Base-by-base conservation (phyloP, 345 rosid genomes). In the Hypericum androsaemum region DNA sequence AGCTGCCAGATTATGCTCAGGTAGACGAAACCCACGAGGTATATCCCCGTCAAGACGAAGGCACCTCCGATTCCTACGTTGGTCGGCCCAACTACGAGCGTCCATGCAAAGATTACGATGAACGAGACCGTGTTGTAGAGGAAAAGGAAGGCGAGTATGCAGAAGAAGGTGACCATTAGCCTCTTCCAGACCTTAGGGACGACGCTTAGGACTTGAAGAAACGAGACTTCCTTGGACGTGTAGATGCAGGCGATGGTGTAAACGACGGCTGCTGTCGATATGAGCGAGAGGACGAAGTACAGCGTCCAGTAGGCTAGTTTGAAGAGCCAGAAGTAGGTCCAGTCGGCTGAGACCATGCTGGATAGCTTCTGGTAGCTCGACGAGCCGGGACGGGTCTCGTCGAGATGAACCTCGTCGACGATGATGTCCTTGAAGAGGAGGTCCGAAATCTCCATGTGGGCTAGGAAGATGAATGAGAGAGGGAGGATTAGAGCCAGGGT, bases 181-280 rank as follows among this genome's bases (percentile, higher is more conserved):
- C 79, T 62, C 74, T 72, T 74, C 84, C 82, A 82, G 0, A 77
- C 82, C 59, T 53, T 71, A 0, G 83, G 79, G 12, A 82, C 81
- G 0, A 77, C 79, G 15, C 64, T 64, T 53, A 73, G 61, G 54
- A 74, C 75, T 50, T 64, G 71, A 35, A 15, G 50, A 59, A 82
- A 79, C 0, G 54, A 57, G 28, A 73, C 37, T 2, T 71, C 68
- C 41, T 68, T 45, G 48, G 60, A 66, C 0, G 82, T 71, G 58
- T 68, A 74, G 12, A 77, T 41, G 36, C 62, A 64, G 15, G 88
- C 84, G 22, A 79, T 45, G 50, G 82, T 66, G 70, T 74, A 79
- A 37, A 77, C 85, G 6, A 74, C 80, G 0, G 84, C 81, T 0
- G 85, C 64, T 0, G 84, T 79, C 2, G 88, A 82, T 3, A 82